Conservation (phyloP, 352 stramenopile species). For the Globisporangium alternatum region DNA sequence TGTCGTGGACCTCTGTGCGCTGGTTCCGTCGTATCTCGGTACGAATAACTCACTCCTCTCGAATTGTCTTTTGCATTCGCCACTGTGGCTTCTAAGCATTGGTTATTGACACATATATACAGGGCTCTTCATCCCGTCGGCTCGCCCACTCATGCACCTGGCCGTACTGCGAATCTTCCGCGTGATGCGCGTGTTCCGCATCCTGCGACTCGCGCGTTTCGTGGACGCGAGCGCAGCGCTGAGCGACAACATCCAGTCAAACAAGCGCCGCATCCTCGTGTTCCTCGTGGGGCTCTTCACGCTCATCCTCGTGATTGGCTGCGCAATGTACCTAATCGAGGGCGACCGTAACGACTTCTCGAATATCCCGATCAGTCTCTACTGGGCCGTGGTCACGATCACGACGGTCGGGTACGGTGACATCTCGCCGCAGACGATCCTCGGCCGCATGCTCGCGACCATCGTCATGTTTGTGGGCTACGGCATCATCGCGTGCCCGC, state of each 20-base stretch:
- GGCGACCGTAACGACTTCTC: constrained; percentile 62
- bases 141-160: constrained; percentile 65
- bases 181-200: constrained; percentile 76
- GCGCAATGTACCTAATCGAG: constrained; percentile 83
- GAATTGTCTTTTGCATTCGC: background rate
- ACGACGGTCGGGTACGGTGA: constrained; percentile 87
- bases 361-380: constrained; percentile 87
- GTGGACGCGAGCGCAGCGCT: constrained; percentile 67
- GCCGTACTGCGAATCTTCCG: constrained; percentile 77
- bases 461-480: constrained; percentile 87
- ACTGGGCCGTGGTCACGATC: constrained; percentile 88
- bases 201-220: constrained; percentile 70
- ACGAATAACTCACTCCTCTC: background rate
- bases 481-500: constrained; percentile 78
- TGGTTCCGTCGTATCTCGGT: constrained; percentile 81
- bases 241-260: constrained; percentile 76
- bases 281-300: constrained; percentile 76
- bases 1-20: constrained; percentile 70
- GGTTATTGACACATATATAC: background rate
- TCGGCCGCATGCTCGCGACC: constrained; percentile 75
- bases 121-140: constrained; percentile 56
- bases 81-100: background rate
- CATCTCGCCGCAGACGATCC: constrained; percentile 76
- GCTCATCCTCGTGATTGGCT: constrained; percentile 78
- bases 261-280: constrained; percentile 73